phyloP scores from a whole-genome alignment of 345 rosid genomes.

The Schrenkiella parvula region DNA sequence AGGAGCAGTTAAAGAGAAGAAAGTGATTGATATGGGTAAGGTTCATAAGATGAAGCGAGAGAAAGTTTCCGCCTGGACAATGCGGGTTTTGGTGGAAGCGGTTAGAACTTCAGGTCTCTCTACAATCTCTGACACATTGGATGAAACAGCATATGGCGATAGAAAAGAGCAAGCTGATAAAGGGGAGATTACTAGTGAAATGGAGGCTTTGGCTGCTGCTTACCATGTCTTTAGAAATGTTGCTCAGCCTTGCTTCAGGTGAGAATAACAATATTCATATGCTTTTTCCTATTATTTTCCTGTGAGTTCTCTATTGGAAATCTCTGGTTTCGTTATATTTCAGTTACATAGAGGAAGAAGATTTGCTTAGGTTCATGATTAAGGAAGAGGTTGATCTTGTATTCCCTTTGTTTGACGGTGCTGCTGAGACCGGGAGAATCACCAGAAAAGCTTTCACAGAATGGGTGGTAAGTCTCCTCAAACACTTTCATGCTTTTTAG shows the following conservation, averaged over 20 bases:
- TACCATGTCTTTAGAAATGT: constrained; percentile 60
- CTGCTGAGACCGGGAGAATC: constrained; percentile 48
- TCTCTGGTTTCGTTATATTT: not conserved
- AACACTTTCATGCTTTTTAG: not conserved
- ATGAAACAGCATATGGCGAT: constrained; percentile 41
- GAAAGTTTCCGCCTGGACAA: constrained; percentile 87
- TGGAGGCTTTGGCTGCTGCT: constrained; percentile 79
- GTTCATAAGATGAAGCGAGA: constrained; percentile 71
- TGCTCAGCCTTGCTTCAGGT: constrained; percentile 46
- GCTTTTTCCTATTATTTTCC: not conserved
- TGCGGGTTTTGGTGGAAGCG: constrained; percentile 75
- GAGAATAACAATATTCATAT: constrained; percentile 19
- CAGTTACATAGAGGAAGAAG: constrained; percentile 73
- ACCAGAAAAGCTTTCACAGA: constrained; percentile 56
- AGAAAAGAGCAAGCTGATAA: constrained; percentile 43
- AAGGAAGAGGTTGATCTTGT: constrained; percentile 84
- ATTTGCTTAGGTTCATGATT: constrained; percentile 74
- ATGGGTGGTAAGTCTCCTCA: constrained; percentile 68
- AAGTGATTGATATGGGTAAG: constrained; percentile 75
- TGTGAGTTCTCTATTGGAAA: not conserved
- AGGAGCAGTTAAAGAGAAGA: constrained; percentile 44
- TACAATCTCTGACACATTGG: constrained; percentile 66
- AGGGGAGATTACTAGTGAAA: constrained; percentile 71
- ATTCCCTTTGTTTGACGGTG: constrained; percentile 62
- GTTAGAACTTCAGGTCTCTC: constrained; percentile 64